Evolutionary conservation across 805 yeast genomes (phyloP).

Genomic region (Saturnispora galanensis): DNA sequence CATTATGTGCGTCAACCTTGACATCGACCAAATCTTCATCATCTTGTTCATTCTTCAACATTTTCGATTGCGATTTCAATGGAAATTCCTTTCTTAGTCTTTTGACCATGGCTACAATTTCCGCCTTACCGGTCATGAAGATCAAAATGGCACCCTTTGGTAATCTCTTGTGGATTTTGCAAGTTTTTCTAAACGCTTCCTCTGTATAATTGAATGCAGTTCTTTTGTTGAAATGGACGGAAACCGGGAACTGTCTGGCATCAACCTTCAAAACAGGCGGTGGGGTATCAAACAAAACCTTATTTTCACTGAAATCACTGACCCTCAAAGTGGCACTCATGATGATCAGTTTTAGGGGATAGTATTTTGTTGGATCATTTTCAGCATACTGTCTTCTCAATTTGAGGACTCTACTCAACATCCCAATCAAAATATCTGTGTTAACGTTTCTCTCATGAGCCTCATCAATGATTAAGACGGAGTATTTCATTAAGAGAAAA

Average conservation of each 20-base stretch:
- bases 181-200: conserved; percentile 75
- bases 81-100: conserved; percentile 63
- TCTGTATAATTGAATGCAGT: conserved; percentile 74
- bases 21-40: conserved; percentile 34
- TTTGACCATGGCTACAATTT: conserved; percentile 69
- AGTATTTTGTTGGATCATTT: conserved; percentile 37
- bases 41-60: conserved; percentile 15
- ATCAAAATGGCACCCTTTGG: conserved; percentile 93
- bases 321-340: conserved; percentile 98
- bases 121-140: conserved; percentile 92
- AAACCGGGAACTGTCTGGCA: conserved; percentile 91
- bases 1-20: conserved; percentile 45
- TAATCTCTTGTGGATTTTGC: conserved; percentile 73
- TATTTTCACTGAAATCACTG: conserved; percentile 82
- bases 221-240: conserved; percentile 76
- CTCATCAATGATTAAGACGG: conserved; percentile 86
- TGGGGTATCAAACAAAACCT: conserved; percentile 48
- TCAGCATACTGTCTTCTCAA: conserved; percentile 50
- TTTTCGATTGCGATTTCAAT: conserved; percentile 18
- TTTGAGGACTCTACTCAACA: conserved; percentile 77
- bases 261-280: conserved; percentile 89
- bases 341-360: conserved; percentile 70
- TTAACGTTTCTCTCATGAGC: conserved; percentile 96
- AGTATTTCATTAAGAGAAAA: conserved; percentile 69
- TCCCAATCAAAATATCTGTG: conserved; percentile 92